Evolutionary conservation across 805 yeast species (phyloP).

Genomic region (Ogataea wickerhamii): DNA sequence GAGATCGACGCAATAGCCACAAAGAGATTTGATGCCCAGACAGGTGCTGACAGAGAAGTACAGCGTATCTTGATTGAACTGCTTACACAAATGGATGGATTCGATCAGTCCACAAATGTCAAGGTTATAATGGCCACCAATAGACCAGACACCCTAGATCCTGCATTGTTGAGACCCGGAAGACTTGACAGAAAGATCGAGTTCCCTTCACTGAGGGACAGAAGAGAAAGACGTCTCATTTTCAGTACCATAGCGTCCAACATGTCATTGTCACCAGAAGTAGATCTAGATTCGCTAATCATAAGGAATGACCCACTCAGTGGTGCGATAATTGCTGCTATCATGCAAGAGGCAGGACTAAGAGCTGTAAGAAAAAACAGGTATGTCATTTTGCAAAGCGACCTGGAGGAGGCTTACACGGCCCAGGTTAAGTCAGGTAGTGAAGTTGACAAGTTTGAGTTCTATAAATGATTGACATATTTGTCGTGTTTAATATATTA

Average conservation of each 20-base stretch:
- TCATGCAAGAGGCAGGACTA: slow-evolving; percentile 99
- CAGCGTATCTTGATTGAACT: slow-evolving; percentile 95
- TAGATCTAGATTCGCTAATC: slow-evolving; percentile 89
- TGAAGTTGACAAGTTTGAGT: slow-evolving; percentile 96
- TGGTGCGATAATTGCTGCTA: slow-evolving; percentile 97
- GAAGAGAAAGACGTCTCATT: slow-evolving; percentile 96
- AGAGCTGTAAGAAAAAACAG: slow-evolving; percentile 98
- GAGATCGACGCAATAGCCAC: slow-evolving; percentile 99
- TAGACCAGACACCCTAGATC: slow-evolving; percentile 98
- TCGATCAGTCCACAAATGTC: slow-evolving; percentile 91
- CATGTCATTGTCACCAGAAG: slow-evolving; percentile 98
- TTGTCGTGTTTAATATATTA: slow-evolving; percentile 1
- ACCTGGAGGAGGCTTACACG: slow-evolving; percentile 96
- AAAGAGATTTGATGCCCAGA: slow-evolving; percentile 98
- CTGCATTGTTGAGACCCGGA: slow-evolving; percentile 97
- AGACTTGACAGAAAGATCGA: slow-evolving; percentile 97
- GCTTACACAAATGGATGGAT: slow-evolving; percentile 98
- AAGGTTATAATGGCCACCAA: slow-evolving; percentile 99
- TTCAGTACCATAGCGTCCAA: slow-evolving; percentile 94
- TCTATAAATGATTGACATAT: slow-evolving; percentile 64
- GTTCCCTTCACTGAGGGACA: slow-evolving; percentile 92
- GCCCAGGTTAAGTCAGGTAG: slow-evolving; percentile 93
- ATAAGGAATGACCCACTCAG: slow-evolving; percentile 95
- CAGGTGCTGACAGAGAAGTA: slow-evolving; percentile 99
- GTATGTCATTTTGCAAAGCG: slow-evolving; percentile 93